Conservation (phyloP, 345 rosid species). For the Cardamine occulta region DNA sequence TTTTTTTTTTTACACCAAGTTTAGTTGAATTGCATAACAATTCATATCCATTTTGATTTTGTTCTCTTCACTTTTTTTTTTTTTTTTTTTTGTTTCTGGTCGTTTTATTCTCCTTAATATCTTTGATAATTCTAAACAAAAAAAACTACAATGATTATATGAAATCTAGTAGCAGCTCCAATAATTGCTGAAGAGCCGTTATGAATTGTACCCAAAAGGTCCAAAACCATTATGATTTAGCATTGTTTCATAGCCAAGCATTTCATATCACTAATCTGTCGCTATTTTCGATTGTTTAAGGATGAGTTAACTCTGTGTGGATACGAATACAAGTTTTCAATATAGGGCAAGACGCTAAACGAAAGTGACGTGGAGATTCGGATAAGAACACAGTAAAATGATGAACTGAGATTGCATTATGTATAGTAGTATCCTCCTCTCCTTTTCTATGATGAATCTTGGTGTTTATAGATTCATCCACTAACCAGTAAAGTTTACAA, state of each 20-base stretch:
- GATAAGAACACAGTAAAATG: constrained; percentile 35
- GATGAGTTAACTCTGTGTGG: constrained; percentile 38
- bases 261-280: constrained; percentile 41
- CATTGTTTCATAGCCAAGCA: constrained; percentile 33
- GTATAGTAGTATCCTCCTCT: constrained; percentile 43
- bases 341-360: constrained; percentile 13
- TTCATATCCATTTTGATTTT: constrained; percentile 33
- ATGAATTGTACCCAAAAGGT: constrained; percentile 23
- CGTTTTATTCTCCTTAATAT: neutral
- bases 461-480: constrained; percentile 27
- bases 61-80: constrained; percentile 8
- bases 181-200: constrained; percentile 17
- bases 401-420: constrained; percentile 40
- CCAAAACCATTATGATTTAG: constrained; percentile 1
- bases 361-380: constrained; percentile 37
- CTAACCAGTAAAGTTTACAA: constrained; percentile 37
- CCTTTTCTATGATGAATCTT: neutral
- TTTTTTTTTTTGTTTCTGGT: neutral
- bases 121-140: constrained; percentile 5
- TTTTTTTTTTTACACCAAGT: neutral
- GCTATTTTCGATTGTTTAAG: constrained; percentile 48
- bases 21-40: constrained; percentile 9
- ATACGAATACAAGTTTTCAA: constrained; percentile 4
- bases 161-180: neutral
- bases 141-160: neutral